Evolutionary conservation across 768 basidiomycete species (phyloP).

Genomic region (Tubosaeta sp.): DNA sequence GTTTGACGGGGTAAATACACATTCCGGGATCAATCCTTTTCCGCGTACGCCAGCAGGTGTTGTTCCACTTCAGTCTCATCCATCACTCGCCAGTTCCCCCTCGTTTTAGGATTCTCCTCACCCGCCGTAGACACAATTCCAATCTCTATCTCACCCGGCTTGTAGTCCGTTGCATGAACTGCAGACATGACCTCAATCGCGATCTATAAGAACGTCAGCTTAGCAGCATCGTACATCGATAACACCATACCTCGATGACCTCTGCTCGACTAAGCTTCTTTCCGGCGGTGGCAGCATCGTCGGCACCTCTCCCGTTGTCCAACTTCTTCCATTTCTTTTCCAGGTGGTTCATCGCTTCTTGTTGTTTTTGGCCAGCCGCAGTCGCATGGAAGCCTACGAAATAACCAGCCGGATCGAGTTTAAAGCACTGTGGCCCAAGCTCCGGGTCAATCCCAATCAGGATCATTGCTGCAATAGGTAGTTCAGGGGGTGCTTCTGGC

Average conservation of each 20-base stretch:
- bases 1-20: conserved; percentile 3
- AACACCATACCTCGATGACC: conserved; percentile 77
- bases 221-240: neutral
- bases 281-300: conserved; percentile 74
- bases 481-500: neutral
- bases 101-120: conserved; percentile 68
- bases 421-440: conserved; percentile 94
- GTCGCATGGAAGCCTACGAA: conserved; percentile 99
- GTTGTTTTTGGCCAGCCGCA: conserved; percentile 93
- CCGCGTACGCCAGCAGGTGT: conserved; percentile 80
- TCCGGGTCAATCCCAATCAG: conserved; percentile 90
- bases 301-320: conserved; percentile 70
- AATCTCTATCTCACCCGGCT: conserved; percentile 92
- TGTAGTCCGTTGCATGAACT: conserved; percentile 95
- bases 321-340: conserved; percentile 99
- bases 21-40: conserved; percentile 62
- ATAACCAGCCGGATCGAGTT: conserved; percentile 97
- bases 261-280: conserved; percentile 67
- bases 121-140: conserved; percentile 79
- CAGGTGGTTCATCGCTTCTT: conserved; percentile 96
- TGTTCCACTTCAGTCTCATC: conserved; percentile 71
- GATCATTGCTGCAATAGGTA: conserved; percentile 71
- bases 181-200: conserved; percentile 93
- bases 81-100: conserved; percentile 79
- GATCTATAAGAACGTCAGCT: conserved; percentile 46